These are phyloP conservation scores for Penicillium freii DNA, from an alignment of 2,329 filamentous ascomycete genomes.

Conservation along the genomic window DNA sequence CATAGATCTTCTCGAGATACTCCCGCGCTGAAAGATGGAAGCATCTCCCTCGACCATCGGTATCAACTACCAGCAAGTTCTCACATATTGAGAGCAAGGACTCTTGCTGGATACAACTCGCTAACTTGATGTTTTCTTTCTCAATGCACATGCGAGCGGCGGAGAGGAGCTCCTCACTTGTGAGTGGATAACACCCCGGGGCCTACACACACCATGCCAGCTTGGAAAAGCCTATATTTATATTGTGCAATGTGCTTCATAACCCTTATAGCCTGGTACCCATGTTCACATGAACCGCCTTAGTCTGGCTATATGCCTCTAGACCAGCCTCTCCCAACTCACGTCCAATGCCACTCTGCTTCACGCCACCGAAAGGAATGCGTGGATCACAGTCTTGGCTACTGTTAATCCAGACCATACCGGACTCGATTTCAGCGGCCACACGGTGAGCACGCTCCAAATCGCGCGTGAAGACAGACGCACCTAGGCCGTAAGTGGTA, in stretches of 20 bases:
- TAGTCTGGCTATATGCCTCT: constrained; percentile 41
- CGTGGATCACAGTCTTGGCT: constrained; percentile 44
- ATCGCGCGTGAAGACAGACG: constrained; percentile 44
- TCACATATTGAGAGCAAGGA: too few relatives aligned
- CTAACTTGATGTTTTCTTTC: too few relatives aligned
- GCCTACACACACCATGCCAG: neutral
- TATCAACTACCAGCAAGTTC: too few relatives aligned
- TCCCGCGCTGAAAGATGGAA: too few relatives aligned
- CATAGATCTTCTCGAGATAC: too few relatives aligned
- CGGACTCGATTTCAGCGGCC: constrained; percentile 44
- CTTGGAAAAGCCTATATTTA: neutral
- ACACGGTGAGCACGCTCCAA: constrained; percentile 45
- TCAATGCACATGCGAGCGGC: too few relatives aligned
- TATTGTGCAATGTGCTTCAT: neutral
- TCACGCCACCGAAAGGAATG: constrained; percentile 46
- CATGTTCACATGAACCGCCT: constrained; percentile 45
- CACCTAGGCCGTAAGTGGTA: constrained; percentile 44
- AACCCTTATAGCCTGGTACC: constrained; percentile 29
- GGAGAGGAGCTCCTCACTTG: too few relatives aligned
- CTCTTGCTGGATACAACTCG: too few relatives aligned
- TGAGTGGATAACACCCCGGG: too few relatives aligned
- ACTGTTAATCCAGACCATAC: constrained; percentile 50
- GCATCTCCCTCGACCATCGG: too few relatives aligned
- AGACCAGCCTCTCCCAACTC: constrained; percentile 46
- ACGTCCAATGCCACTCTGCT: constrained; percentile 51